Conservation (phyloP, 108 stramenopile genomes). For the Cyclotella cryptica region DNA sequence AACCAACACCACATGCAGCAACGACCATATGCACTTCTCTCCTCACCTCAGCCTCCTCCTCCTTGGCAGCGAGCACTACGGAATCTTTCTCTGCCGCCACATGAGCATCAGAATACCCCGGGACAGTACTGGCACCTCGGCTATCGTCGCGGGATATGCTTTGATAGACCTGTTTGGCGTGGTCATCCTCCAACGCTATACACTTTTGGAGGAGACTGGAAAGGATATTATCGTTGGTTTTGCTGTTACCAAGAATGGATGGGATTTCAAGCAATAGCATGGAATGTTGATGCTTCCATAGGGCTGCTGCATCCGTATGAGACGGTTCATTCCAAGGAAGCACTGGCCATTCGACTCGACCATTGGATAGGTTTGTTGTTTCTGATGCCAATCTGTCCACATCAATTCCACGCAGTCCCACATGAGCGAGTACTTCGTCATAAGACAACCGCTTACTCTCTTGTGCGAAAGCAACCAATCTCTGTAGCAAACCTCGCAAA, state of each 20-base stretch:
- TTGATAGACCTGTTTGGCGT: conserved; percentile 64
- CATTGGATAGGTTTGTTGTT: neutral
- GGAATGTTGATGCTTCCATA: conserved; percentile 67
- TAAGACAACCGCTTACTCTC: neutral
- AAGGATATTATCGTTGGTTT: conserved; percentile 15
- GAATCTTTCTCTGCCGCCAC: conserved; percentile 71
- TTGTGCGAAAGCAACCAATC: conserved; percentile 21
- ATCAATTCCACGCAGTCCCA: conserved; percentile 23
- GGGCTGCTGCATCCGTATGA: conserved; percentile 24
- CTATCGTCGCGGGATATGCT: conserved; percentile 82
- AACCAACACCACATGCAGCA: conserved; percentile 20
- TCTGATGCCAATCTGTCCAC: neutral
- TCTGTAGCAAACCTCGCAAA: conserved; percentile 66
- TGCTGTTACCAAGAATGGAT: conserved; percentile 9
- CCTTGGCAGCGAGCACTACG: conserved; percentile 61
- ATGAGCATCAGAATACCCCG: conserved; percentile 73
- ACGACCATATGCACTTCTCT: conserved; percentile 37
- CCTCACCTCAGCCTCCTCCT: conserved; percentile 40
- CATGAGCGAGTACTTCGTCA: conserved; percentile 23
- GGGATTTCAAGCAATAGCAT: conserved; percentile 69
- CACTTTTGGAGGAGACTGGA: conserved; percentile 49
- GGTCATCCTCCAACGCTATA: conserved; percentile 65
- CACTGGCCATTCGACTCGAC: conserved; percentile 59
- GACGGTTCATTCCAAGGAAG: conserved; percentile 77
- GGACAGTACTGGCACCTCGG: conserved; percentile 80